Percentiles rank a stretch among this genome's conserved stretches.
These are phyloP conservation scores for Biscutella laevigata DNA, from an alignment of 441 rosid genomes.

Conservation along the genomic window DNA sequence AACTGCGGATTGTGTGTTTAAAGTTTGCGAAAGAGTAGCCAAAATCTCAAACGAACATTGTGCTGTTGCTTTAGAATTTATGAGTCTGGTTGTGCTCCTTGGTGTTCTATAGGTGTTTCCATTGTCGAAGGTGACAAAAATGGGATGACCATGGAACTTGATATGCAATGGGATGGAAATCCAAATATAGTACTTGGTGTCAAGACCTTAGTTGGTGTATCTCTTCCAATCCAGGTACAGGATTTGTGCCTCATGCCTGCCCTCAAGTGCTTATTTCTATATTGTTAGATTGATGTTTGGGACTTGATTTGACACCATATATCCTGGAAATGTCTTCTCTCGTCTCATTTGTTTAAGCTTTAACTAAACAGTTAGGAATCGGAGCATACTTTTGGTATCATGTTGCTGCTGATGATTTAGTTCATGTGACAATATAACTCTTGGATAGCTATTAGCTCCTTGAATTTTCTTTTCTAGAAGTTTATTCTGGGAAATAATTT, in stretches of 20 bases:
- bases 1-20: not conserved
- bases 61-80: constrained; percentile 1
- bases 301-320: not conserved
- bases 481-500: not conserved
- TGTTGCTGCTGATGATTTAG: not conserved
- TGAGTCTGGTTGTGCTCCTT: constrained; percentile 14
- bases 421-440: not conserved
- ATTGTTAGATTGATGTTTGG: not conserved
- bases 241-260: not conserved
- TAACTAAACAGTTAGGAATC: not conserved
- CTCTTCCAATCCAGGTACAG: constrained; percentile 60
- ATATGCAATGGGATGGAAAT: constrained; percentile 73
- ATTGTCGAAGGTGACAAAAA: constrained; percentile 40
- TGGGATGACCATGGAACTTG: constrained; percentile 60
- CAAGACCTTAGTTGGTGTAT: constrained; percentile 59
- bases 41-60: not conserved
- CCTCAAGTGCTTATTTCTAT: not conserved
- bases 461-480: not conserved
- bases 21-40: not conserved
- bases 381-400: not conserved
- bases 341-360: not conserved
- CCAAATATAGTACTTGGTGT: constrained; percentile 54
- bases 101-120: constrained; percentile 40
- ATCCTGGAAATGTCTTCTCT: not conserved
- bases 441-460: not conserved